Conservation (phyloP, 176 grass and related monocot genomes). For the Puccinellia tenuiflora region DNA sequence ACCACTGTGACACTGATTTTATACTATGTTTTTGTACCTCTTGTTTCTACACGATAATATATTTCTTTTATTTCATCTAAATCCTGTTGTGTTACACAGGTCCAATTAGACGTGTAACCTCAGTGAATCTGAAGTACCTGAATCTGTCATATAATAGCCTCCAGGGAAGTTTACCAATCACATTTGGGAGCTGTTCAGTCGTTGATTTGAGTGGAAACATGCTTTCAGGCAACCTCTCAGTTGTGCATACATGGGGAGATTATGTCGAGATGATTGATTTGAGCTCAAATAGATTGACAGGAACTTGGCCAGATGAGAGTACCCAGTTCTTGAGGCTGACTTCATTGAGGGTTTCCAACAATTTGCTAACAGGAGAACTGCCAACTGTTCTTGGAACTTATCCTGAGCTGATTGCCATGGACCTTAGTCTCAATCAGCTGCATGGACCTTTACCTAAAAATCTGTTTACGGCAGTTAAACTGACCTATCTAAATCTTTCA, state of each 20-base stretch:
- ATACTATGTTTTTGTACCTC: not conserved
- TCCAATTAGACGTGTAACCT: constrained; percentile 67
- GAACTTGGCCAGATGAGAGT: constrained; percentile 72
- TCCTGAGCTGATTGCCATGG: constrained; percentile 62
- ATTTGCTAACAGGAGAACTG: constrained; percentile 60
- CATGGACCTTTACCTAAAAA: constrained; percentile 51
- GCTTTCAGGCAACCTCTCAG: constrained; percentile 75
- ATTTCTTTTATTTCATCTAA: constrained; percentile 5
- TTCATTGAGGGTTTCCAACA: constrained; percentile 71
- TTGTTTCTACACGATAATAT: not conserved
- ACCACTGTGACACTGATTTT: not conserved
- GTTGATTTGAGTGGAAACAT: constrained; percentile 81
- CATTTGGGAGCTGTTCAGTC: constrained; percentile 73
- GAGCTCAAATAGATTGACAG: constrained; percentile 68
- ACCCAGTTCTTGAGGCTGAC: constrained; percentile 85
- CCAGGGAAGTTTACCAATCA: constrained; percentile 74
- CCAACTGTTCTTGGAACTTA: constrained; percentile 66
- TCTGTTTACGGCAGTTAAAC: constrained; percentile 57
- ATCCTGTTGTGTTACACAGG: constrained; percentile 40
- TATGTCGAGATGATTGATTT: constrained; percentile 75
- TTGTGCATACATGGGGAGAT: constrained; percentile 77
- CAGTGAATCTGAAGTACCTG: constrained; percentile 64
- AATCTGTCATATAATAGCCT: constrained; percentile 79
- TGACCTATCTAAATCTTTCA: constrained; percentile 78
- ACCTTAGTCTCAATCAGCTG: constrained; percentile 78